These are phyloP conservation scores for Capsella bursapastoris DNA, from an alignment of 345 rosid species.

Conservation along the genomic window DNA sequence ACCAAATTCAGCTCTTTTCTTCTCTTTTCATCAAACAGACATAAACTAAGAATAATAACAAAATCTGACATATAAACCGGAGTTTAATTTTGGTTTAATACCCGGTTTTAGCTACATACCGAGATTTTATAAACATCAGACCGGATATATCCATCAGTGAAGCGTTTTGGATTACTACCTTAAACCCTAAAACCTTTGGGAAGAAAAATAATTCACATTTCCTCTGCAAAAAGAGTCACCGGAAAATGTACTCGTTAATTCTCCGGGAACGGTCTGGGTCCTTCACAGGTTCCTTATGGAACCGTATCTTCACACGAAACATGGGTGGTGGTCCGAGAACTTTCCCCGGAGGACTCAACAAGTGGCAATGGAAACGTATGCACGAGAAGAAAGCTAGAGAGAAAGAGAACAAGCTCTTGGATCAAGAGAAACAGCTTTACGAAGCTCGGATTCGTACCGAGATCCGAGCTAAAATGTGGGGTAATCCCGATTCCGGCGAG, in stretches of 20 bases:
- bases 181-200: constrained; percentile 38
- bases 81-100: not conserved
- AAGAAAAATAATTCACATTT: not conserved
- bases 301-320: constrained; percentile 50
- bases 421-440: constrained; percentile 92
- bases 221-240: not conserved
- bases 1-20: not conserved
- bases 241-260: constrained; percentile 42
- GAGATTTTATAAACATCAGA: not conserved
- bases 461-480: constrained; percentile 61
- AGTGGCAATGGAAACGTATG: constrained; percentile 99
- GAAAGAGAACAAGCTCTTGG: constrained; percentile 82
- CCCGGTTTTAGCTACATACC: constrained; percentile 11
- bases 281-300: constrained; percentile 34
- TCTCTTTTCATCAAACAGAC: not conserved
- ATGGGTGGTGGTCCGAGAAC: constrained; percentile 99
- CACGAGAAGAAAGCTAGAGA: constrained; percentile 94
- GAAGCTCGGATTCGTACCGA: constrained; percentile 77
- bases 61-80: not conserved
- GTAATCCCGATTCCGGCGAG: constrained; percentile 38
- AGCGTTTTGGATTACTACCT: not conserved
- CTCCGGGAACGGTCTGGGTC: constrained; percentile 48
- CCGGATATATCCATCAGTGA: constrained; percentile 23
- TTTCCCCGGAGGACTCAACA: constrained; percentile 91
- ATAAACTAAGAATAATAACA: too few relatives aligned